Conservation (phyloP, 2,329 filamentous ascomycete species). For the Cercospora canescens region DNA sequence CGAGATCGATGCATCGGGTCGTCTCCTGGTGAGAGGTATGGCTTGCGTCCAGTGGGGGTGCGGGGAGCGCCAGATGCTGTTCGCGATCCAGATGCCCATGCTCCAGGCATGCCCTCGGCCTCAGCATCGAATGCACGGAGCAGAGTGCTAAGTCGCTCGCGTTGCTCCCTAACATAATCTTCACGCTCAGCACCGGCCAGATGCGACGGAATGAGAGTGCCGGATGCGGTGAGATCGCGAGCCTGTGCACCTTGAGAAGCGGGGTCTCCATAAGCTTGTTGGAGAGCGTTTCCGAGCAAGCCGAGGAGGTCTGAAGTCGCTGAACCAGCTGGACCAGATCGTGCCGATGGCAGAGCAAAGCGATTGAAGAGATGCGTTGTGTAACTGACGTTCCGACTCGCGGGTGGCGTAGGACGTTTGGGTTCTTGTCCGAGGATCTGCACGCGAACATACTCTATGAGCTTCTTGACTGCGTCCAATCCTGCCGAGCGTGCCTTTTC, state of each 20-base stretch:
- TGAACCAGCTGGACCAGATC: slow-evolving; percentile 50
- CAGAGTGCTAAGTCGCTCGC: slow-evolving; percentile 72
- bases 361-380: slow-evolving; percentile 80
- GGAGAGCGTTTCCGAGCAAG: slow-evolving; percentile 72
- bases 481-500: slow-evolving; percentile 76
- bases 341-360: slow-evolving; percentile 77
- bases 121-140: slow-evolving; percentile 78
- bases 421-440: slow-evolving; percentile 77
- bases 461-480: slow-evolving; percentile 55
- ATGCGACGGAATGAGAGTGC: slow-evolving; percentile 68
- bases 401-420: slow-evolving; percentile 50
- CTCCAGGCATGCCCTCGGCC: slow-evolving; percentile 53
- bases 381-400: slow-evolving; percentile 57
- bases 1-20: slow-evolving; percentile 69
- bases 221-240: slow-evolving; percentile 57
- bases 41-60: slow-evolving; percentile 31
- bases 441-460: slow-evolving; percentile 62
- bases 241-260: slow-evolving; percentile 43
- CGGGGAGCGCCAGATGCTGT: slow-evolving; percentile 27
- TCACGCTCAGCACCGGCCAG: slow-evolving; percentile 70
- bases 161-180: slow-evolving; percentile 74
- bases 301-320: slow-evolving; percentile 70
- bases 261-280: slow-evolving; percentile 42
- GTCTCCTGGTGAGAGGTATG: slow-evolving; percentile 27
- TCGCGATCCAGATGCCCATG: slow-evolving; percentile 22